phyloP scores from a whole-genome alignment of 495 filamentous ascomycete genomes.

The Monascus purpureus region DNA sequence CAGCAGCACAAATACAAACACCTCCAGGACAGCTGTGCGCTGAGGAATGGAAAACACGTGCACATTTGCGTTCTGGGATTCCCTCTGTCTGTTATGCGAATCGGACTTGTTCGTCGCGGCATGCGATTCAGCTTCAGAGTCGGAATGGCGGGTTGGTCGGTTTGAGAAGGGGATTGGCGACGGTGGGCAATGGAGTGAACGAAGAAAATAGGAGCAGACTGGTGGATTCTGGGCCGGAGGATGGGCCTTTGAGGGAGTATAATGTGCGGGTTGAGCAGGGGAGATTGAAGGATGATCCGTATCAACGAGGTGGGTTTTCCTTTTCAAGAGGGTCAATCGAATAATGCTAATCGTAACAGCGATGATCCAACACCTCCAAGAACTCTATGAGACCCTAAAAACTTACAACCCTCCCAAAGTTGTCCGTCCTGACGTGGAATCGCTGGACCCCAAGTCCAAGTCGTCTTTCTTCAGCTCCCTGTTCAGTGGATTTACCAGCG shows the following conservation, averaged over 20 bases:
- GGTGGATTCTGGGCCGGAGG: slow-evolving; percentile 10
- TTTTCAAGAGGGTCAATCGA: not conserved
- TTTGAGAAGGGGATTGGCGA: not conserved
- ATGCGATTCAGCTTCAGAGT: too few species aligned
- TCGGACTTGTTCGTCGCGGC: too few species aligned
- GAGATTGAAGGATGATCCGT: slow-evolving; percentile 67
- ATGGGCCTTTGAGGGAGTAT: slow-evolving; percentile 77
- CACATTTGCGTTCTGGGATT: too few species aligned
- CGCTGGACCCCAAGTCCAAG: slow-evolving; percentile 43
- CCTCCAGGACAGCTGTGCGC: too few species aligned
- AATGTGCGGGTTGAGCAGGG: slow-evolving; percentile 60
- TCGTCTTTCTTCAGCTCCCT: slow-evolving; percentile 59
- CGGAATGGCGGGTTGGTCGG: too few species aligned
- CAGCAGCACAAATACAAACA: too few species aligned
- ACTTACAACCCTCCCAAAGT: slow-evolving; percentile 60
- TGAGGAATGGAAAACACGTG: too few species aligned
- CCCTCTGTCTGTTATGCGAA: too few species aligned
- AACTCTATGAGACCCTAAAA: slow-evolving; percentile 71
- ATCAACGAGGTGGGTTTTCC: slow-evolving; percentile 59
- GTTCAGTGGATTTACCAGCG: slow-evolving; percentile 36
- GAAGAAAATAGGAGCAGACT: too few species aligned
- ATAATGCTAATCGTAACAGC: slow-evolving; percentile 26
- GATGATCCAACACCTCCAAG: slow-evolving; percentile 78
- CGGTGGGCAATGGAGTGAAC: slow-evolving; percentile 1
- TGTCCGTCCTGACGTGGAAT: slow-evolving; percentile 62